A percentile compares a stretch with the other conserved stretches of the same genome.
These are phyloP conservation scores for Clitopilus hobsonii DNA, from an alignment of 768 basidiomycete species.

Conservation along the genomic window DNA sequence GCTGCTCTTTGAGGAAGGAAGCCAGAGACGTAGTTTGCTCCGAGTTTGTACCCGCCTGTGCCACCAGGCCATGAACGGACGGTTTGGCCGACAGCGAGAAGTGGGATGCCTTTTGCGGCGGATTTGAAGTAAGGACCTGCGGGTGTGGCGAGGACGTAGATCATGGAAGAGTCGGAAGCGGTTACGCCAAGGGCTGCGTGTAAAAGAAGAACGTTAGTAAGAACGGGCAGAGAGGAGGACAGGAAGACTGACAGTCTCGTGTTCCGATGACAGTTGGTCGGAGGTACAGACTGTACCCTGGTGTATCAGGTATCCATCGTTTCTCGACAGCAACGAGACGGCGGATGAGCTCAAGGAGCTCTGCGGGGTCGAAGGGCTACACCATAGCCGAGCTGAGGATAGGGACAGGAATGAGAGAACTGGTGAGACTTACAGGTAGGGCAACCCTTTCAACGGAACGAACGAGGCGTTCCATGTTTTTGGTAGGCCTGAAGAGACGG, in stretches of 20 bases:
- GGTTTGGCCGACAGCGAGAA: slow-evolving; percentile 36
- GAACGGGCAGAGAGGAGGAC: slow-evolving; percentile 34
- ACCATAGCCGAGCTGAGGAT: not conserved
- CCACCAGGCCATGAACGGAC: slow-evolving; percentile 52
- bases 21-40: slow-evolving; percentile 58
- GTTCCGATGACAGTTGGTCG: slow-evolving; percentile 73
- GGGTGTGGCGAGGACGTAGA: slow-evolving; percentile 71
- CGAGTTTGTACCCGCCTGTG: slow-evolving; percentile 78
- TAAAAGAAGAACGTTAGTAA: slow-evolving; percentile 39
- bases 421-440: slow-evolving; percentile 48
- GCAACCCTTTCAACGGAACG: slow-evolving; percentile 68
- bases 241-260: slow-evolving; percentile 23
- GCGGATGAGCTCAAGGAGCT: slow-evolving; percentile 69
- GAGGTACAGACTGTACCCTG: slow-evolving; percentile 83
- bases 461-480: slow-evolving; percentile 81
- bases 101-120: slow-evolving; percentile 51
- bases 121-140: slow-evolving; percentile 75
- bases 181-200: slow-evolving; percentile 50
- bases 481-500: slow-evolving; percentile 76
- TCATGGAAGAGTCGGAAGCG: slow-evolving; percentile 66
- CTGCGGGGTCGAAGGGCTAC: slow-evolving; percentile 68
- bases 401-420: not conserved
- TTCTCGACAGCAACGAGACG: slow-evolving; percentile 64
- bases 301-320: slow-evolving; percentile 78
- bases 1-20: slow-evolving; percentile 66